A percentile compares a stretch with the other conserved stretches of the same genome.
Evolutionary conservation across 2,329 filamentous ascomycete species (phyloP).

Genomic region (Fusarium vanettenii): DNA sequence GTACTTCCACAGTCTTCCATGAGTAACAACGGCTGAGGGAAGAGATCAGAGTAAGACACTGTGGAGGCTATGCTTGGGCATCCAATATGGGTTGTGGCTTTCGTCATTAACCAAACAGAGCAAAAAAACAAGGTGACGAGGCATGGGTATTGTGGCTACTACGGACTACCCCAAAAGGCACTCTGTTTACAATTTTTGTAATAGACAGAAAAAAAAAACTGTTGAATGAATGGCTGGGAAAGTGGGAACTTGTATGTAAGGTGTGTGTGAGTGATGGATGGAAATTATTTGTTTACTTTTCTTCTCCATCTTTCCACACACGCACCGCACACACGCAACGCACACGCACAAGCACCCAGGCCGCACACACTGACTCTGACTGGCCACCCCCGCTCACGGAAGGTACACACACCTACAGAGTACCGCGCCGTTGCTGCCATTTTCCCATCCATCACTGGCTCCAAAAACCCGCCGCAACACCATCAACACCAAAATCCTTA

Average conservation of each 20-base stretch:
- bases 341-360: slow-evolving; percentile 10
- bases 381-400: neutral
- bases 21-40: neutral
- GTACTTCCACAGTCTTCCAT: neutral
- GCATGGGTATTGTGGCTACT: neutral
- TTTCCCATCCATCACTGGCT: slow-evolving; percentile 1
- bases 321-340: slow-evolving; percentile 7
- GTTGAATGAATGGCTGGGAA: neutral
- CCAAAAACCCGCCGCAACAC: slow-evolving; percentile 23
- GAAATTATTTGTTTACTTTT: slow-evolving; percentile 42
- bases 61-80: slow-evolving; percentile 17
- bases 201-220: neutral
- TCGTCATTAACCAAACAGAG: neutral
- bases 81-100: slow-evolving; percentile 1
- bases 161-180: slow-evolving; percentile 6
- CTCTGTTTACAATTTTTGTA: neutral
- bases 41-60: slow-evolving; percentile 12
- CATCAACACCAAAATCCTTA: slow-evolving; percentile 32
- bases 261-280: slow-evolving; percentile 14
- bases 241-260: neutral
- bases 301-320: slow-evolving; percentile 18
- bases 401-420: neutral
- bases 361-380: slow-evolving; percentile 7
- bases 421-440: slow-evolving; percentile 22
- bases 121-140: slow-evolving; percentile 5